Base-by-base conservation (phyloP, 2,329 filamentous ascomycete genomes). In the Phaeosphaeria sp. region DNA sequence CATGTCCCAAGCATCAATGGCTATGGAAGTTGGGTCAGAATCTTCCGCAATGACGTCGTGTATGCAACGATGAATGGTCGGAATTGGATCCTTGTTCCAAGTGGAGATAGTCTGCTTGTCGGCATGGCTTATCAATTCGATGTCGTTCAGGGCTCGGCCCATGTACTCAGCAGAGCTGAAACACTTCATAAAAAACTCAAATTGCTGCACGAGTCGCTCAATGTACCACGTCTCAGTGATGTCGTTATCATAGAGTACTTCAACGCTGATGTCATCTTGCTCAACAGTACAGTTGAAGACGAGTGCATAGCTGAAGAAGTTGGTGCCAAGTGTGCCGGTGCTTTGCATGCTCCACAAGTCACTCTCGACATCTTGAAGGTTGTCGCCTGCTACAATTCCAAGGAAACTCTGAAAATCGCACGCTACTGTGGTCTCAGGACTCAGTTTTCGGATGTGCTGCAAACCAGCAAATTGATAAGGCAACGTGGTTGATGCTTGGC, bases 381-480 rank as follows among this genome's bases (percentile, higher is more conserved):
- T 67, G 27, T 75, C 71, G 2, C 67, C 71, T n/a, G 68, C 63
- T 15, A 68, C 68, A 20, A 83, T 81, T 0, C 80, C 79, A 2
- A 83, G 70, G 5, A 83, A 63, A 54, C 80, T 83, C 50, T 81
- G 77, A 66, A 83, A 81, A 20, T 81, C 74, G 59, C 81, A 82
- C 42, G 77, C 79, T n/a, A 74, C 61, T 1, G 77, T 75, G 0
- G 78, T 73, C 56, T 82, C 79, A 1, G 69, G 62, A 41, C 64
- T 73, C 9, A 77, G 59, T 50, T 73, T 74, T 6, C 66, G 67
- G 39, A 84, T 83, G 42, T 80, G 77, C 53, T 83, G 82, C 2
- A 84, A 62, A n/a, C 82, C 82, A n/a, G 79, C 71, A 6, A 72
- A 71, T 47, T 78, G 71, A 27, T 72, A 73, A 1, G 73, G 68